Base-by-base conservation (phyloP, 2,329 filamentous ascomycete species). In the Trichoderma citrinoviride region DNA sequence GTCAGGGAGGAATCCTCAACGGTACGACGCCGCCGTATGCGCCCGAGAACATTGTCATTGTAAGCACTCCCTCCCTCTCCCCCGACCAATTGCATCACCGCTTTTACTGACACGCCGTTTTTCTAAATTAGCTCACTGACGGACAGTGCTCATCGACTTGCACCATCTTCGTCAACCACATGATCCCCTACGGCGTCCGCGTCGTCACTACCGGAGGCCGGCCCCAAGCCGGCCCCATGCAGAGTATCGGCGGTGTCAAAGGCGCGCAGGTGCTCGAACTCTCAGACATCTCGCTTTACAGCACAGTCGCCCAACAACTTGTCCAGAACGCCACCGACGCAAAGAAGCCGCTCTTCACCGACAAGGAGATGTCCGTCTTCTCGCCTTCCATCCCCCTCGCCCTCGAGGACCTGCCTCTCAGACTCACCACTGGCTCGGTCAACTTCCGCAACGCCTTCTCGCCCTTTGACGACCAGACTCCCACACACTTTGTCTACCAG, bases 111-210 rank as follows among this genome's bases (percentile, higher is more conserved):
- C 40, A 54, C 1, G 7, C 2, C 33, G 2, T 3, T 8, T 12
- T 8, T 37, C 12, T 14, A 10, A 14, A 1, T n/a, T 21, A 64
- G 61, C 61, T 64, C n/a, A 64, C 61, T n/a, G 84, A 88, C 68
- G 86, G 86, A 25, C 77, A 77, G 65, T 90, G 87, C 71, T 81
- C 79, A 12, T 87, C 85, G 0, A 85, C 87, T 3, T 89, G 87
- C 73, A 81, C 85, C 33, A 76, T 85, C 46, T 85, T 88, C 71
- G 77, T 78, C 14, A 81, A 85, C 50, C 77, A 87, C 25, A 81
- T 88, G 78, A 74, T 78, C 7, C 53, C 61, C 3, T 65, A 77
- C 80, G 81, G 82, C 23, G 82, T 89, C 2, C 83, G 82, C 67
- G 83, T 83, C 41, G 79, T 89, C 52, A 80, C 80, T 1, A 77